A percentile compares a stretch with the other conserved stretches of the same genome.
Evolutionary conservation across 2,329 filamentous ascomycete species (phyloP).

Genomic region (Pyrenochaeta sp.): DNA sequence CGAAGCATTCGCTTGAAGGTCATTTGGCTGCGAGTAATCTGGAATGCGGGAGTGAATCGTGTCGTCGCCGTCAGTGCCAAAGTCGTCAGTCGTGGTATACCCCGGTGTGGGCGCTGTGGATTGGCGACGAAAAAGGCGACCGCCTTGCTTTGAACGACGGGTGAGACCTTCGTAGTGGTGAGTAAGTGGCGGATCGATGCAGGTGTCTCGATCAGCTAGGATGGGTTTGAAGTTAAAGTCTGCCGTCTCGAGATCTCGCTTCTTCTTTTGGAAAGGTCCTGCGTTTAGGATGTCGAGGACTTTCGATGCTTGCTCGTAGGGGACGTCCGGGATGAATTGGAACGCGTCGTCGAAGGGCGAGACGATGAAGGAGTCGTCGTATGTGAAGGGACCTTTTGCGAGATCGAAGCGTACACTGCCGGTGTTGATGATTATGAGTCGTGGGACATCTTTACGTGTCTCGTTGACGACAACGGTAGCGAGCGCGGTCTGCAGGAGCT

Average conservation of each 20-base stretch:
- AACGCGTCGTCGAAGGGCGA: slow-evolving; percentile 65
- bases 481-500: slow-evolving; percentile 61
- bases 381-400: slow-evolving; percentile 69
- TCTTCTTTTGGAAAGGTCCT: slow-evolving; percentile 47
- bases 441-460: slow-evolving; percentile 58
- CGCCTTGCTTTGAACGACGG: slow-evolving; percentile 42
- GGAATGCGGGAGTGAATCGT: slow-evolving; percentile 61
- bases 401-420: slow-evolving; percentile 70
- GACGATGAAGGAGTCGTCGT: slow-evolving; percentile 62
- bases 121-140: slow-evolving; percentile 61
- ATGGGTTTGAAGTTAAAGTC: slow-evolving; percentile 50
- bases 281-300: slow-evolving; percentile 57
- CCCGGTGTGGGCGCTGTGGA: slow-evolving; percentile 53
- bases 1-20: slow-evolving; percentile 60
- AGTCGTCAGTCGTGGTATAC: slow-evolving; percentile 66
- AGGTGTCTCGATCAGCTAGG: slow-evolving; percentile 55
- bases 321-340: slow-evolving; percentile 63
- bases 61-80: slow-evolving; percentile 65
- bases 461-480: slow-evolving; percentile 62
- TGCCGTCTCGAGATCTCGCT: slow-evolving; percentile 39
- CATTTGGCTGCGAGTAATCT: slow-evolving; percentile 58
- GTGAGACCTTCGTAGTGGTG: slow-evolving; percentile 33
- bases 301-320: slow-evolving; percentile 56
- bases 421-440: slow-evolving; percentile 68
- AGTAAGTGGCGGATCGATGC: slow-evolving; percentile 57